phyloP scores from a whole-genome alignment of 2,329 filamentous ascomycete genomes.

The Passalora sequoiae region DNA sequence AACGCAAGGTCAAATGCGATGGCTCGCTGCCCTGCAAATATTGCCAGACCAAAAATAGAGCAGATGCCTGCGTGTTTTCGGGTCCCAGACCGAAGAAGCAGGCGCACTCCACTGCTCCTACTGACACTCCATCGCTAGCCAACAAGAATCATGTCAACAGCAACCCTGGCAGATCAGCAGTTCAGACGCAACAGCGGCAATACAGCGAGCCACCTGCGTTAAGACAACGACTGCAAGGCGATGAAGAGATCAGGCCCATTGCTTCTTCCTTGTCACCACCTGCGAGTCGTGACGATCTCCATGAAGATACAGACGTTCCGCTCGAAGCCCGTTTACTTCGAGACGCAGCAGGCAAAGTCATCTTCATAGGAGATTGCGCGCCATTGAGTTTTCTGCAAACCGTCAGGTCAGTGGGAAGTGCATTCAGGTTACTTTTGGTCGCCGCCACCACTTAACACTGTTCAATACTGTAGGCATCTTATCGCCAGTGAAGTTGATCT shows the following conservation, averaged over 20 bases:
- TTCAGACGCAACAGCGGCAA: slow-evolving; percentile 1
- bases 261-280: slow-evolving; percentile 18
- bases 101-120: slow-evolving; percentile 30
- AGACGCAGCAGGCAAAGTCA: slow-evolving; percentile 50
- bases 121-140: too few relatives aligned
- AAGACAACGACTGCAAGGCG: slow-evolving; percentile 7
- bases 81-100: slow-evolving; percentile 30
- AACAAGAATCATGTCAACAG: not conserved
- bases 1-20: slow-evolving; percentile 50
- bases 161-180: not conserved
- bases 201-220: slow-evolving; percentile 5
- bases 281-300: slow-evolving; percentile 18
- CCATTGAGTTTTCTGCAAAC: slow-evolving; percentile 51
- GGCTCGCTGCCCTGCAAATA: slow-evolving; percentile 49
- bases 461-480: too few relatives aligned
- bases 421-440: too few relatives aligned
- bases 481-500: slow-evolving; percentile 44
- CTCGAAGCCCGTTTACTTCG: slow-evolving; percentile 45
- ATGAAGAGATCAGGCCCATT: slow-evolving; percentile 10
- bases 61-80: slow-evolving; percentile 39
- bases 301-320: slow-evolving; percentile 40
- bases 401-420: too few relatives aligned
- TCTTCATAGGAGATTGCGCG: slow-evolving; percentile 52
- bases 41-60: slow-evolving; percentile 40
- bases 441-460: too few relatives aligned